These are phyloP conservation scores for Aureobasidium sp. DNA, from an alignment of 2,329 filamentous ascomycete genomes.

Conservation along the genomic window DNA sequence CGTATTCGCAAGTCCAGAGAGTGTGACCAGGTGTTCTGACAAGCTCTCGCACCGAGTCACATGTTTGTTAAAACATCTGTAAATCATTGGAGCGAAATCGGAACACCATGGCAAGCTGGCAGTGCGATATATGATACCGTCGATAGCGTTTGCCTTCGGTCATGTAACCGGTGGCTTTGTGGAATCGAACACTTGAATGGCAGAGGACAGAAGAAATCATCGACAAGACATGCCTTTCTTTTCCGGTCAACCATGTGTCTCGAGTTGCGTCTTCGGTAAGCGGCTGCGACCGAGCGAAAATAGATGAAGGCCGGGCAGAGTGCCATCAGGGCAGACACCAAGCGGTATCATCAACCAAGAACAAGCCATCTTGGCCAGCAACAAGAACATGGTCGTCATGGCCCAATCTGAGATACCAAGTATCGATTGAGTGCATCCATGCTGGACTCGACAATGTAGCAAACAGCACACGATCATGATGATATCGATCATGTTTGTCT, in stretches of 20 bases:
- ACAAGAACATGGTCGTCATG: background rate
- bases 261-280: background rate
- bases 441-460: background rate
- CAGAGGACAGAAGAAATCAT: background rate
- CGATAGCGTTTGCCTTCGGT: background rate
- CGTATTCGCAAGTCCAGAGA: background rate
- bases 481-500: background rate
- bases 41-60: background rate
- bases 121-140: no score
- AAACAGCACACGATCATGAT: background rate
- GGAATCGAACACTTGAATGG: background rate
- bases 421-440: background rate
- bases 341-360: background rate
- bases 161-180: background rate
- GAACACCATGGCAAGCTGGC: background rate
- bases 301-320: background rate
- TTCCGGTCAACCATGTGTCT: background rate
- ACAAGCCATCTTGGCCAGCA: background rate
- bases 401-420: background rate
- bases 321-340: background rate
- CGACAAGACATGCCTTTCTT: background rate
- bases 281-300: constrained; percentile 1
- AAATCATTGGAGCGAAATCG: background rate
- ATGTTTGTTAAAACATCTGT: background rate
- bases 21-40: background rate